A percentile compares a stretch with the other conserved stretches of the same genome.
Conservation (phyloP, 2,329 filamentous ascomycete genomes). For the Talaromyces pinophilus region DNA sequence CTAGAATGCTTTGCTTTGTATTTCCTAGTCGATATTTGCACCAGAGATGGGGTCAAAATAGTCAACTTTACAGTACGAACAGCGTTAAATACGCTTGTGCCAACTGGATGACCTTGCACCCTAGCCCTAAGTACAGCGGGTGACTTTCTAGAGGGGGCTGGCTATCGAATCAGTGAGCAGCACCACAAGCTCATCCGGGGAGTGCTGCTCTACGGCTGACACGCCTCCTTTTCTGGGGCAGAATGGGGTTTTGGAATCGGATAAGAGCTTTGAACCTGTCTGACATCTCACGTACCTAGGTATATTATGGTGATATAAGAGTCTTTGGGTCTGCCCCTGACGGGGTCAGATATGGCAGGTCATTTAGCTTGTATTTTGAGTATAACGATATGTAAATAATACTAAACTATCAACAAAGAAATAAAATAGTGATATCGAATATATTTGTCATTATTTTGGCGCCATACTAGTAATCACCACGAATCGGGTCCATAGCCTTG, state of each 20-base stretch:
- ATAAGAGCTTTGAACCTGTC: neutral
- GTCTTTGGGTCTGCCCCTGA: neutral
- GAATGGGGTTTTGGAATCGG: neutral
- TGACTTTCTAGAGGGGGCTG: neutral
- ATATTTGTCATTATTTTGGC: neutral
- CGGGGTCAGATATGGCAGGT: neutral
- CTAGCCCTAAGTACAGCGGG: constrained; percentile 8
- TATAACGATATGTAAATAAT: neutral
- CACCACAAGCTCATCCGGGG: neutral
- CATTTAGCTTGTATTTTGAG: neutral
- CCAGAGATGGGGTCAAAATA: neutral
- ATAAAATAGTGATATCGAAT: neutral
- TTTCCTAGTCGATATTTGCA: neutral
- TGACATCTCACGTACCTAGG: neutral
- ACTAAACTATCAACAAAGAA: neutral
- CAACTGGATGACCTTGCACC: neutral
- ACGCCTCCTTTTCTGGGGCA: neutral
- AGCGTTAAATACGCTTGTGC: neutral
- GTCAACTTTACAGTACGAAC: neutral
- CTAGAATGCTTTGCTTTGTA: neutral
- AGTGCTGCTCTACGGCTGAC: constrained; percentile 9
- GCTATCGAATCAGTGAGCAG: neutral
- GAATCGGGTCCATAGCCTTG: constrained; percentile 5
- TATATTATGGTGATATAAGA: neutral
- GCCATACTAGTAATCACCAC: neutral